Conservation (phyloP, 1,284 basidiomycete genomes). For the Baeospora myosura region DNA sequence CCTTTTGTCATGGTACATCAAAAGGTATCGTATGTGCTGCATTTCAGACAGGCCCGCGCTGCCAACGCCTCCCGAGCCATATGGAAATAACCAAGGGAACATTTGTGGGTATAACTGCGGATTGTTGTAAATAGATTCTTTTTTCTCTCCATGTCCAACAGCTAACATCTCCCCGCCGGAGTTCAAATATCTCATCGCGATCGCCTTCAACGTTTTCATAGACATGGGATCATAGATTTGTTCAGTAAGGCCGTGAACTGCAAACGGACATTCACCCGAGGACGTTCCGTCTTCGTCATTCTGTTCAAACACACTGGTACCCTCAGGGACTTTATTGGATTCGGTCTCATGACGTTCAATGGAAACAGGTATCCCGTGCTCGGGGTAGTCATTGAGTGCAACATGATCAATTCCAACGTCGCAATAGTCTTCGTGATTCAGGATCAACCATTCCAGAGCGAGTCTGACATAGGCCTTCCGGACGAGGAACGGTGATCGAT, state of each 20-base stretch:
- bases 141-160: constrained; percentile 14
- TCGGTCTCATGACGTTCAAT: constrained; percentile 13
- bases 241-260: constrained; percentile 23
- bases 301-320: constrained; percentile 16
- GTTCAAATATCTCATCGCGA: constrained; percentile 18
- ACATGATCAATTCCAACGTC: constrained; percentile 20
- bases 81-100: constrained; percentile 34
- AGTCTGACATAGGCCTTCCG: constrained; percentile 12
- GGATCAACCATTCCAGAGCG: constrained; percentile 24
- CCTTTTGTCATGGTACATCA: constrained; percentile 31
- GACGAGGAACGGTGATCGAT: constrained; percentile 20
- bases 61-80: constrained; percentile 27
- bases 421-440: constrained; percentile 22
- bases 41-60: constrained; percentile 14
- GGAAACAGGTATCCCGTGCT: constrained; percentile 14
- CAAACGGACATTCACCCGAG: constrained; percentile 20
- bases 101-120: constrained; percentile 25
- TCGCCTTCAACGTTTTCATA: constrained; percentile 15
- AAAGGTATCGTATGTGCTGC: constrained; percentile 17
- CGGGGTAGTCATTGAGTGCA: constrained; percentile 10
- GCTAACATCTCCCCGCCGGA: constrained; percentile 16
- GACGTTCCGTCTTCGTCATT: constrained; percentile 20
- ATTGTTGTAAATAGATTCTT: constrained; percentile 24
- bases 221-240: constrained; percentile 14
- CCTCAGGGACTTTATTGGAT: constrained; percentile 12